These are phyloP conservation scores for Phytopythium mirpurense DNA, from an alignment of 352 stramenopile species.

Conservation along the genomic window DNA sequence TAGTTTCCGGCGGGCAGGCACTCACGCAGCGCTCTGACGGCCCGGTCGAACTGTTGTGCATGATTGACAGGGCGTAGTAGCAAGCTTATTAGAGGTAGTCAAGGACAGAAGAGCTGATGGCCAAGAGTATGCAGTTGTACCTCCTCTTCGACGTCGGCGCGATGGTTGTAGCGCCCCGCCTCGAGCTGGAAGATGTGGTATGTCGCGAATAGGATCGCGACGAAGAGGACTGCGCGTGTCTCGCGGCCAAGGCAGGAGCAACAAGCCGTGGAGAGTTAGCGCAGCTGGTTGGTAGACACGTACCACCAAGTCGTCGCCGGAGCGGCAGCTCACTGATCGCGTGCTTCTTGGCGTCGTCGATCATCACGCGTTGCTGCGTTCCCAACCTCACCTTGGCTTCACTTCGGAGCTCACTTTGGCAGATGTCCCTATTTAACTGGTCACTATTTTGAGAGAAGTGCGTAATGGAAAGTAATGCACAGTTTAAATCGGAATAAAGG, in stretches of 20 bases:
- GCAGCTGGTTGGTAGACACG: neutral
- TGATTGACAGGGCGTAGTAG: too few species aligned
- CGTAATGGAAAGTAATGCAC: too few species aligned
- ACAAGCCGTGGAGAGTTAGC: neutral
- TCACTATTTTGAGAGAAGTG: too few species aligned
- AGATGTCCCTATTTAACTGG: too few species aligned
- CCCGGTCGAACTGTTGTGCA: conserved; percentile 62
- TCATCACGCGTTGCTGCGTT: conserved; percentile 10
- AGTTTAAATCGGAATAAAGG: neutral
- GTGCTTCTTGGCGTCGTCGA: conserved; percentile 29
- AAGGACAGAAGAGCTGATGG: too few species aligned
- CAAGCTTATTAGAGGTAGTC: too few species aligned
- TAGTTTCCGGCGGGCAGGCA: conserved; percentile 39
- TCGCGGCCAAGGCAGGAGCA: neutral
- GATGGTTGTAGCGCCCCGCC: conserved; percentile 24
- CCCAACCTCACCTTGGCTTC: too few species aligned
- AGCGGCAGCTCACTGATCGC: conserved; percentile 20
- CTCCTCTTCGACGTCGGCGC: conserved; percentile 29
- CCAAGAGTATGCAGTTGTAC: conserved; percentile 8
- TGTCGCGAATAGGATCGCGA: conserved; percentile 50
- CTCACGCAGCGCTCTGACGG: conserved; percentile 30
- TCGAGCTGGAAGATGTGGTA: conserved; percentile 60
- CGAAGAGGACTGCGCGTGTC: conserved; percentile 36
- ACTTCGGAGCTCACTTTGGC: too few species aligned
- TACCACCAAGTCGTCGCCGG: neutral